These are phyloP conservation scores for Saposhnikovia divaricata DNA, from an alignment of 129 eudicot species.

Conservation along the genomic window DNA sequence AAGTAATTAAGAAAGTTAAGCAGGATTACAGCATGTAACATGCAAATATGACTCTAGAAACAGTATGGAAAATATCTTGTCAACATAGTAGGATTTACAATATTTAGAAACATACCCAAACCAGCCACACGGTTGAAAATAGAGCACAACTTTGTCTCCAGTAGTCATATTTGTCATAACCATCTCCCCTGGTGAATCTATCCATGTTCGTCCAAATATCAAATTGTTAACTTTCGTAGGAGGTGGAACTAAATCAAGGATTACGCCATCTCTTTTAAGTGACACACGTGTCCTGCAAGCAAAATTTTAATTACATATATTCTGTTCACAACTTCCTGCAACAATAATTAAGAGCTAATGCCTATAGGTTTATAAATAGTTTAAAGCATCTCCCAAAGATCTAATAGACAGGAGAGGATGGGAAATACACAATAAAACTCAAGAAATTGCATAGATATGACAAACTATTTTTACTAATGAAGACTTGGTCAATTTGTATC, in stretches of 20 bases:
- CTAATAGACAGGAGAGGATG: not conserved
- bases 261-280: slow-evolving; percentile 63
- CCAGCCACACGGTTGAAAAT: slow-evolving; percentile 98
- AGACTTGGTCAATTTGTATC: not conserved
- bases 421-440: not conserved
- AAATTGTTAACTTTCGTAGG: slow-evolving; percentile 80
- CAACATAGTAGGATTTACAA: not conserved
- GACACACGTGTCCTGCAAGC: slow-evolving; percentile 61
- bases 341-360: not conserved
- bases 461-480: not conserved
- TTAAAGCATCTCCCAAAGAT: not conserved
- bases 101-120: slow-evolving; percentile 48
- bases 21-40: not conserved
- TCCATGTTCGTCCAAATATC: slow-evolving; percentile 95
- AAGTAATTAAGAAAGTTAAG: not conserved
- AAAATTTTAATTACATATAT: not conserved
- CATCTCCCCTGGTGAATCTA: slow-evolving; percentile 94
- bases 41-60: not conserved
- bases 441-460: not conserved
- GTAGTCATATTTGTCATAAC: slow-evolving; percentile 77
- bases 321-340: not conserved
- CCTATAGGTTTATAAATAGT: not conserved
- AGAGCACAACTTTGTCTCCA: slow-evolving; percentile 84
- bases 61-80: not conserved
- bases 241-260: slow-evolving; percentile 87